phyloP scores from a whole-genome alignment of 495 filamentous ascomycete genomes.

The Collariella sp. region DNA sequence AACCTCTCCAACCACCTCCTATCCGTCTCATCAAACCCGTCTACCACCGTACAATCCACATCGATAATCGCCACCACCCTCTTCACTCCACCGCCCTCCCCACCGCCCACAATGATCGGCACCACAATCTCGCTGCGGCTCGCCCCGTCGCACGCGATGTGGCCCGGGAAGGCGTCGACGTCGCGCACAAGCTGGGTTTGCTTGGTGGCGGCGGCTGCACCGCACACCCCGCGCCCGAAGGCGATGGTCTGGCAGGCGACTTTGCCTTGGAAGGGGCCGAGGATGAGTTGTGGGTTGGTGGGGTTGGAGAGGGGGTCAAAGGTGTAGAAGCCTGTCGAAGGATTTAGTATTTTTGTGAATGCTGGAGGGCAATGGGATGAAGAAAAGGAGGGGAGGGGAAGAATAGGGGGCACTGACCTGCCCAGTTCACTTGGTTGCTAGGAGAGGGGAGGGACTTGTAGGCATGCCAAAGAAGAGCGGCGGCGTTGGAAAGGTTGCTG shows the following conservation, averaged over 20 bases:
- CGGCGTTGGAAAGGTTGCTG: conserved; percentile 78
- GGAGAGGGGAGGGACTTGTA: conserved; percentile 71
- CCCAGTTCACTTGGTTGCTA: conserved; percentile 73
- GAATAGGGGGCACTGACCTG: conserved; percentile 42
- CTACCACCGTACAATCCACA: conserved; percentile 63
- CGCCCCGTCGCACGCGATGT: conserved; percentile 83
- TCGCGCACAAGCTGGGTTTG: conserved; percentile 66
- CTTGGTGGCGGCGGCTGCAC: conserved; percentile 56
- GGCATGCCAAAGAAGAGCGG: conserved; percentile 81
- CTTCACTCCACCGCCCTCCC: background rate
- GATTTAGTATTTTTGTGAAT: background rate
- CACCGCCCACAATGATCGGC: conserved; percentile 50
- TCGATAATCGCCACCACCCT: conserved; percentile 77
- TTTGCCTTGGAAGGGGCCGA: conserved; percentile 84
- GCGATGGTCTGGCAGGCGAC: conserved; percentile 80
- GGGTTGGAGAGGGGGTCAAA: conserved; percentile 49
- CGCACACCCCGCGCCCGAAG: conserved; percentile 77
- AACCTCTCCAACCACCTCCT: conserved; percentile 59
- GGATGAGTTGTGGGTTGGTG: conserved; percentile 50
- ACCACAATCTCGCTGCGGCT: conserved; percentile 88
- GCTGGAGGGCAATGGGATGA: conserved; percentile 1
- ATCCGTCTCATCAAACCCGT: conserved; percentile 73
- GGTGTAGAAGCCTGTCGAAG: conserved; percentile 79
- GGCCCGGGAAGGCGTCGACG: conserved; percentile 70
- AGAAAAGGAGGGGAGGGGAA: background rate